Conservation (phyloP, 2,329 filamentous ascomycete species). For the Cladosporium sp. region DNA sequence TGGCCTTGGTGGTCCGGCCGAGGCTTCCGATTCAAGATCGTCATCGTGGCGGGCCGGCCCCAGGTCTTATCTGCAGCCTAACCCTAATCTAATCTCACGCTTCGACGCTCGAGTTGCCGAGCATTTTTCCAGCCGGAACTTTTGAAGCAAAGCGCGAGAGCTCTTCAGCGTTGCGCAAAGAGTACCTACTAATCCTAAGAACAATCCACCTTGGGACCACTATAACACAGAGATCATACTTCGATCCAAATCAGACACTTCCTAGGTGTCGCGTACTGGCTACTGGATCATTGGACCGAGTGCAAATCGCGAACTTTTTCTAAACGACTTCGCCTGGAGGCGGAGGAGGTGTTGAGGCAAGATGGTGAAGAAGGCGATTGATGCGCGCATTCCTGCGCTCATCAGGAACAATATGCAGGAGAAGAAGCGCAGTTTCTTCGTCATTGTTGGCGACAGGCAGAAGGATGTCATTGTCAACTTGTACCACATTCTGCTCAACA, state of each 20-base stretch:
- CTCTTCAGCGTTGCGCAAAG: background rate
- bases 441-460: slow-evolving; percentile 86
- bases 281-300: background rate
- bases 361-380: slow-evolving; percentile 60
- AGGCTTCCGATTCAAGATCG: too few relatives aligned
- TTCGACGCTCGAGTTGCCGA: too few relatives aligned
- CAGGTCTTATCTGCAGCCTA: too few relatives aligned
- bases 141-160: background rate
- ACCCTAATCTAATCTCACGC: too few relatives aligned
- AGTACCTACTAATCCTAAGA: background rate
- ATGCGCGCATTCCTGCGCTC: slow-evolving; percentile 84
- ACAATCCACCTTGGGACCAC: too few relatives aligned
- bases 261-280: background rate
- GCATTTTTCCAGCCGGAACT: background rate
- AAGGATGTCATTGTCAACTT: slow-evolving; percentile 97
- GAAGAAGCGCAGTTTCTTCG: slow-evolving; percentile 97
- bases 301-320: background rate
- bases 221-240: too few relatives aligned
- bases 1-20: too few relatives aligned
- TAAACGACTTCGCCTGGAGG: slow-evolving; percentile 8
- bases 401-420: slow-evolving; percentile 89
- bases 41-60: too few relatives aligned
- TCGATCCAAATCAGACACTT: too few relatives aligned
- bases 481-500: slow-evolving; percentile 87
- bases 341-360: slow-evolving; percentile 14